phyloP scores from a whole-genome alignment of 2,329 filamentous ascomycete genomes.

The Beauveria sp. region DNA sequence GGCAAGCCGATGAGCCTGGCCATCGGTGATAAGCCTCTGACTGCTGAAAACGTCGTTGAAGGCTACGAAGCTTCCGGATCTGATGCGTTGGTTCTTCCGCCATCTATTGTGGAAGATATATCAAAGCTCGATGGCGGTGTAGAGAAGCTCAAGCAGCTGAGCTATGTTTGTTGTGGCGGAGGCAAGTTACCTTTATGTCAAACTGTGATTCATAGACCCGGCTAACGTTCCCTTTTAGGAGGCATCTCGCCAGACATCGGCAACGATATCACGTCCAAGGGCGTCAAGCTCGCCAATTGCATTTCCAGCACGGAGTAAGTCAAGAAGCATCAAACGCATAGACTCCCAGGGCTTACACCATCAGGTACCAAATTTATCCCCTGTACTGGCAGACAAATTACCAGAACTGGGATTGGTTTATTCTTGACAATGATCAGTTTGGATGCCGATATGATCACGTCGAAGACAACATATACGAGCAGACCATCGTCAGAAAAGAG shows the following conservation, averaged over 20 bases:
- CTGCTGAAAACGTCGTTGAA: background rate
- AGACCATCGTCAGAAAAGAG: constrained; percentile 31
- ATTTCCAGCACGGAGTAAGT: constrained; percentile 36
- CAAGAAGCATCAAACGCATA: background rate
- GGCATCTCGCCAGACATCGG: constrained; percentile 29
- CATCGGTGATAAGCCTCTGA: constrained; percentile 1
- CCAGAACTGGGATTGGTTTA: constrained; percentile 33
- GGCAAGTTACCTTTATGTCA: background rate
- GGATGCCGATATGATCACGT: constrained; percentile 31
- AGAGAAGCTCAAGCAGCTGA: background rate
- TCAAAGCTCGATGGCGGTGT: background rate
- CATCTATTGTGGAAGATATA: constrained; percentile 12
- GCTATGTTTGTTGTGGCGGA: constrained; percentile 5
- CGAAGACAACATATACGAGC: constrained; percentile 28
- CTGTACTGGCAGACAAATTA: constrained; percentile 24
- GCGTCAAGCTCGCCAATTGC: constrained; percentile 26
- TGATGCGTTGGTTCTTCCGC: background rate
- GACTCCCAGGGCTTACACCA: background rate
- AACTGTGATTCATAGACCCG: background rate
- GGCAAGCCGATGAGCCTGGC: background rate
- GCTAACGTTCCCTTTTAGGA: constrained; percentile 16
- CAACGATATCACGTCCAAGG: constrained; percentile 26
- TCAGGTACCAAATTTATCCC: constrained; percentile 26
- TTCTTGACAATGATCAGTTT: constrained; percentile 29
- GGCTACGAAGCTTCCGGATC: constrained; percentile 1